Conservation (phyloP, 1,284 basidiomycete genomes). For the Naganishia liquefaciens region DNA sequence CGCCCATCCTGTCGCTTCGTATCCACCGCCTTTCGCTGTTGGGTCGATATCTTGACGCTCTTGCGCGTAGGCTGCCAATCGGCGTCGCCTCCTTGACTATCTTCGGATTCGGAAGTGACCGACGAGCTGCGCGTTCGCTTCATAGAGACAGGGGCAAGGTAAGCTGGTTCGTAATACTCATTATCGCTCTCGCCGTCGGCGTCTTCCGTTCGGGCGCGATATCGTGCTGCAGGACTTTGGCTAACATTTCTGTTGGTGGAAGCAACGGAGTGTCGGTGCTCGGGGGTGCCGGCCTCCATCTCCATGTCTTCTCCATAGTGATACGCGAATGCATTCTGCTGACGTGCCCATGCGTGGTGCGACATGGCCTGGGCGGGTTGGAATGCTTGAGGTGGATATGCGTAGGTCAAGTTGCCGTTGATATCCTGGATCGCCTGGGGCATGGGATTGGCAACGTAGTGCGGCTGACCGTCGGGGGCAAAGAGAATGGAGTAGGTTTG, state of each 20-base stretch:
- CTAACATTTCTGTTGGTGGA: neutral
- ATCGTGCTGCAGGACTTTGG: neutral
- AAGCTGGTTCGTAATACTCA: neutral
- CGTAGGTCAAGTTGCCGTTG: slow-evolving; percentile 23
- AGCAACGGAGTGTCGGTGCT: slow-evolving; percentile 17
- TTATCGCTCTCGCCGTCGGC: slow-evolving; percentile 7
- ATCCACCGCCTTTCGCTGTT: slow-evolving; percentile 10
- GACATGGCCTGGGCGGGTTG: slow-evolving; percentile 20
- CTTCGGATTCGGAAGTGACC: slow-evolving; percentile 2
- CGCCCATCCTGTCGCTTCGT: neutral
- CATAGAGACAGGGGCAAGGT: neutral
- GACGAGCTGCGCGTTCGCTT: slow-evolving; percentile 6
- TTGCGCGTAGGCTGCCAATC: slow-evolving; percentile 28
- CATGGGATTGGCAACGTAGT: slow-evolving; percentile 21
- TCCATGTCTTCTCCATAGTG: slow-evolving; percentile 28
- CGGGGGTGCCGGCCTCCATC: slow-evolving; percentile 29
- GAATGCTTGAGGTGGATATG: slow-evolving; percentile 32
- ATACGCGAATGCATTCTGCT: slow-evolving; percentile 31
- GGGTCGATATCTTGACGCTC: slow-evolving; percentile 7
- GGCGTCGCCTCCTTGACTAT: slow-evolving; percentile 7
- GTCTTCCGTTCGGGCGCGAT: slow-evolving; percentile 7
- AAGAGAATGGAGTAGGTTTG: slow-evolving; percentile 22
- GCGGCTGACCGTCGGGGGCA: slow-evolving; percentile 16
- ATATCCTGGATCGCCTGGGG: slow-evolving; percentile 21
- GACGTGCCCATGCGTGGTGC: slow-evolving; percentile 19